Conservation (phyloP, 768 basidiomycete genomes). For the Termitomyces sp. region DNA sequence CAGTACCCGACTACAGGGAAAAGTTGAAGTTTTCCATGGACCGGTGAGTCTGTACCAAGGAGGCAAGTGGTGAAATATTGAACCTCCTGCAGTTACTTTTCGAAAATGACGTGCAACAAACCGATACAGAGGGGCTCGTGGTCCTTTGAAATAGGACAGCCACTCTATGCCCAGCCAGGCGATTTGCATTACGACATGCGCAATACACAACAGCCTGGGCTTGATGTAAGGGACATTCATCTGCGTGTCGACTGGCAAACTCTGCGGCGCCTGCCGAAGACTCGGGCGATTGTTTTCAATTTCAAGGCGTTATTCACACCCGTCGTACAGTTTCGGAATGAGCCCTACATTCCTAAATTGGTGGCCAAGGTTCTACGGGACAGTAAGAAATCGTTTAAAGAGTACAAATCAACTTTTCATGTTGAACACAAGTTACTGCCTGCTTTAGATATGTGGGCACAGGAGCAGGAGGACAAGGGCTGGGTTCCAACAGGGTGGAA, state of each 20-base stretch:
- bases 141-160: constrained; percentile 44
- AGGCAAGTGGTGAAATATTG: neutral
- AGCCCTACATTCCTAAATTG: constrained; percentile 43
- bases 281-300: constrained; percentile 45
- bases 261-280: constrained; percentile 39
- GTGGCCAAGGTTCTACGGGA: constrained; percentile 37
- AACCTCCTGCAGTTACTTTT: constrained; percentile 32
- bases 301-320: constrained; percentile 52
- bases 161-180: constrained; percentile 35
- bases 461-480: constrained; percentile 41
- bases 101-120: constrained; percentile 38
- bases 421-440: constrained; percentile 40
- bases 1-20: constrained; percentile 44
- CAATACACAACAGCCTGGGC: constrained; percentile 24
- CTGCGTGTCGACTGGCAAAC: constrained; percentile 55
- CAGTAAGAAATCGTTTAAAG: constrained; percentile 29
- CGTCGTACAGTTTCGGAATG: constrained; percentile 32
- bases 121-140: constrained; percentile 51
- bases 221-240: constrained; percentile 33
- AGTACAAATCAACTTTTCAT: constrained; percentile 38
- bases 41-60: constrained; percentile 23
- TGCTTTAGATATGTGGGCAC: constrained; percentile 37
- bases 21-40: constrained; percentile 46
- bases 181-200: constrained; percentile 30
- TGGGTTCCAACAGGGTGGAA: constrained; percentile 43